phyloP scores from a whole-genome alignment of 306 rosid species.

The Vicia faba region DNA sequence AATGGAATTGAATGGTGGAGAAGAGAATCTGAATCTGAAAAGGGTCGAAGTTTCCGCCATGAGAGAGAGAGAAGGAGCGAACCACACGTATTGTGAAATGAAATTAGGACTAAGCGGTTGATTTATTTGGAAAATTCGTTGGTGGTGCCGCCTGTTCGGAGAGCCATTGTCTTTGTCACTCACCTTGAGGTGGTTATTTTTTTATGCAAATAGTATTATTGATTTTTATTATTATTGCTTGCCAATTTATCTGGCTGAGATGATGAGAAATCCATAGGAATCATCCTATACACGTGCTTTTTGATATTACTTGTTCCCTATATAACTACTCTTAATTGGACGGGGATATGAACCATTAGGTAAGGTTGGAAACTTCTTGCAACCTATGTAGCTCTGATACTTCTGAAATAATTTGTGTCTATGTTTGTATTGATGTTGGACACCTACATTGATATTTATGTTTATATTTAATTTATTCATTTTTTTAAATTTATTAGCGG shows the following conservation, averaged over 20 bases:
- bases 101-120: neutral
- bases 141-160: slow-evolving; percentile 14
- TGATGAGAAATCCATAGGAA: neutral
- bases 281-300: neutral
- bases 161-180: neutral
- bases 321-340: no score
- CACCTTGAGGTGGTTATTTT: slow-evolving; percentile 1
- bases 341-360: no score
- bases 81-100: slow-evolving; percentile 35
- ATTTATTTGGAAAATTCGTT: neutral
- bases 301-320: neutral
- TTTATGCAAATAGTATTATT: neutral
- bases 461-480: no score
- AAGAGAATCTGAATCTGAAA: slow-evolving; percentile 43
- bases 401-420: no score
- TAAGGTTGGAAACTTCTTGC: no score
- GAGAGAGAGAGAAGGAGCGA: slow-evolving; percentile 18
- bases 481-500: no score
- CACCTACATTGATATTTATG: no score
- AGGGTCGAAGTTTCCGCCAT: slow-evolving; percentile 71
- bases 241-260: neutral
- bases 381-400: no score
- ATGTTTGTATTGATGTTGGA: no score
- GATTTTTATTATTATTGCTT: neutral
- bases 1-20: slow-evolving; percentile 35